Evolutionary conservation across 768 basidiomycete genomes (phyloP), one percentile per base, ranked within the genome.

Genomic region (Kwoniella europaea): DNA sequence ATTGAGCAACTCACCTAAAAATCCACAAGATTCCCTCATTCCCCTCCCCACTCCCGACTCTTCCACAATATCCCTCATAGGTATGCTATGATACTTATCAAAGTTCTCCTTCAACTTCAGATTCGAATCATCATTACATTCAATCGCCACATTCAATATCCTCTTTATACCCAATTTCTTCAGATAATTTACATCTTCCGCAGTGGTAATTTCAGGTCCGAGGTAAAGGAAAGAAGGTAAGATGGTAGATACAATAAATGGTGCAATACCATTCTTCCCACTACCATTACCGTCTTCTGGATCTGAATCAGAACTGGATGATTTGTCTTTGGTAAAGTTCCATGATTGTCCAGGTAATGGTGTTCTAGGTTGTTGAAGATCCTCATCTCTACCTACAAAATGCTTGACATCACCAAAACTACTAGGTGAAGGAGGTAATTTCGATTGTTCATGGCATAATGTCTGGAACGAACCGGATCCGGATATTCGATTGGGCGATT

Each of bases 61-160:
- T 82, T 98, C 95, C 15, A 98, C 93, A 2, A 90, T 94, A 85
- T 98, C 95, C 72, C 93, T 86, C 92, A 98, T 95, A 9, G 94
- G 92, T 53, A 98, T 91, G 77, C 89, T 91, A 57, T 88, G 85
- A 82, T 98, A 98, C 75, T 88, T 88, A 50, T 50, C 46, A 81
- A 98, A 97, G 12, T 86, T 86, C 65, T 89, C 86, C 58, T 86
- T 86, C 67, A 95, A 77, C 18, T 86, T 84, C 74, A 95, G 84
- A 63, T 90, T 89, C 77, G 93, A 90, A 74, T 94, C 88, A 41
- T 82, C 79, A 73, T 94, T 91, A 81, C 94, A 97, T 84, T 98
- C 95, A 12, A 88, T 87, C 18, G 95, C 95, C 57, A 97, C 90
- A 79, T 98, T 98, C 70, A 98, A 83, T 72, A 98, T 93, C 66